Evolutionary conservation across 495 filamentous ascomycete genomes (phyloP).

Genomic region (Friedmanniomyces endolithicus): DNA sequence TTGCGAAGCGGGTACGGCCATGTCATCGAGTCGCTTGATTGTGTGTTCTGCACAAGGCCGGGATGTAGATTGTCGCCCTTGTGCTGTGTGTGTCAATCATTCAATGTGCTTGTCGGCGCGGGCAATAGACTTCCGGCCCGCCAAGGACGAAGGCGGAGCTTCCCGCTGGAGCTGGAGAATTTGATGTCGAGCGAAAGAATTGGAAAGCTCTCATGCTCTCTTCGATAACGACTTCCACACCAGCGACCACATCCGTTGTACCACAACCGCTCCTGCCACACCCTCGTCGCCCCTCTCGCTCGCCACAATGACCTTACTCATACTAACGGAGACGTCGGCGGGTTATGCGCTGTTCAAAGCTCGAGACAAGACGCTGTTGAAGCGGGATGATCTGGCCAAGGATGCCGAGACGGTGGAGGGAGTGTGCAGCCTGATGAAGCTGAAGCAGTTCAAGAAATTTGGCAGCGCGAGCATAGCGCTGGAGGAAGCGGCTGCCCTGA

Average conservation of each 20-base stretch:
- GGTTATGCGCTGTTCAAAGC: conserved; percentile 97
- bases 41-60: not conserved
- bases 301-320: conserved; percentile 26
- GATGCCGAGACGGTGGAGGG: conserved; percentile 73
- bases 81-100: too few species aligned
- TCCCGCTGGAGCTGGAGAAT: not conserved
- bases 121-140: too few species aligned
- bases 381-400: conserved; percentile 61
- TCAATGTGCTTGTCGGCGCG: not conserved
- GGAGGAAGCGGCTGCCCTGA: conserved; percentile 74
- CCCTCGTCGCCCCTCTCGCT: not conserved
- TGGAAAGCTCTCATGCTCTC: too few species aligned
- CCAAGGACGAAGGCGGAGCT: too few species aligned
- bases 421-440: conserved; percentile 75
- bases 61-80: too few species aligned
- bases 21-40: not conserved
- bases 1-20: not conserved
- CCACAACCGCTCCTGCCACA: too few species aligned
- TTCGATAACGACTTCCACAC: too few species aligned
- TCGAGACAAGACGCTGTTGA: conserved; percentile 92
- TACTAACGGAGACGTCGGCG: conserved; percentile 80
- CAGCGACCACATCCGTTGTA: too few species aligned
- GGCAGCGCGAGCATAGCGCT: conserved; percentile 77
- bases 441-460: conserved; percentile 95
- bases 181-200: too few species aligned